A percentile compares a stretch with the other conserved stretches of the same genome.
Evolutionary conservation across 768 basidiomycete genomes (phyloP).

Genomic region (Ephemerocybe angulata): DNA sequence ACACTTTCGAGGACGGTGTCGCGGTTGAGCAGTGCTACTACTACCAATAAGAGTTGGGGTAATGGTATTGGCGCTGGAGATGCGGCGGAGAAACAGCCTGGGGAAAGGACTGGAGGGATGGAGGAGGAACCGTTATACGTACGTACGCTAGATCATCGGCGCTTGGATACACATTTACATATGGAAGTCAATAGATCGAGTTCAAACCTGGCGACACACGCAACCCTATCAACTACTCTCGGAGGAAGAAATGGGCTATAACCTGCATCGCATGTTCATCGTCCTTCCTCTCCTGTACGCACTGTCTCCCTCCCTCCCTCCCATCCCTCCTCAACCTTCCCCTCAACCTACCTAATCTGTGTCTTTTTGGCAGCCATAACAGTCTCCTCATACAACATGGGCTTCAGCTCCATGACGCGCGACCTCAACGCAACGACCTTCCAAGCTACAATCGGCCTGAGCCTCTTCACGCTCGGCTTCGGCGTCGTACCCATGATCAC

Average conservation of each 20-base stretch:
- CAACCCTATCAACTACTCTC: conserved; percentile 2
- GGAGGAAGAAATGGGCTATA: conserved; percentile 39
- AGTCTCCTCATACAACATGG: conserved; percentile 51
- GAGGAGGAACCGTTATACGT: conserved; percentile 19
- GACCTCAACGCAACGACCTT: conserved; percentile 44
- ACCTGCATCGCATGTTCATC: conserved; percentile 44
- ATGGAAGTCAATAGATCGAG: conserved; percentile 9
- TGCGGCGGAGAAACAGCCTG: too few relatives aligned
- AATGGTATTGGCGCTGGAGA: too few relatives aligned
- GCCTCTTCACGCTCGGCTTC: conserved; percentile 58
- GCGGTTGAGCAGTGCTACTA: too few relatives aligned
- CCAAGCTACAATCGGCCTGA: conserved; percentile 45
- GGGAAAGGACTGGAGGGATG: too few relatives aligned
- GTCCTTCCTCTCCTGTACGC: conserved; percentile 45
- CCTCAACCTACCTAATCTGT: conserved; percentile 39
- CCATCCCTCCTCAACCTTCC: conserved; percentile 27
- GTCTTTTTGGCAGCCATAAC: conserved; percentile 51
- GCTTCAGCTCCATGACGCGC: conserved; percentile 52
- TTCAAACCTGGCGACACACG: conserved; percentile 11
- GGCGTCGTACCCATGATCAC: conserved; percentile 60
- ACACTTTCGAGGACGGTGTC: too few relatives aligned
- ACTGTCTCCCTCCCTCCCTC: conserved; percentile 22
- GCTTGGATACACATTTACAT: neutral
- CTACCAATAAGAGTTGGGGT: too few relatives aligned
- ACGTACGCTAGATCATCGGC: neutral